Evolutionary conservation across 495 filamentous ascomycete genomes (phyloP).

Genomic region (Alectoria sarmentosa): DNA sequence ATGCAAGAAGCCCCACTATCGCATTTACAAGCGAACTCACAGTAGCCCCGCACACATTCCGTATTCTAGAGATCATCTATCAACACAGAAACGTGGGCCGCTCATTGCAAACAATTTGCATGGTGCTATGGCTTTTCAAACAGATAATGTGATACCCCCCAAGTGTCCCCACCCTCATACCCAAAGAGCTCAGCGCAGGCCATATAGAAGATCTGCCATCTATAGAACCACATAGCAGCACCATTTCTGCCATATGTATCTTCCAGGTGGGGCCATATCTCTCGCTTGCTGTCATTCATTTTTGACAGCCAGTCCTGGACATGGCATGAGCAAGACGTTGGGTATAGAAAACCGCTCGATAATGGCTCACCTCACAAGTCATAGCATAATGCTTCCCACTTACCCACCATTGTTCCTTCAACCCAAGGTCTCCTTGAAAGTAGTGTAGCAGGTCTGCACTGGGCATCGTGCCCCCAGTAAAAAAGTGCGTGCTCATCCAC

Average conservation of each 20-base stretch:
- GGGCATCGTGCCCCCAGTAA: conserved; percentile 63
- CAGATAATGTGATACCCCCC: conserved; percentile 56
- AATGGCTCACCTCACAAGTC: conserved; percentile 50
- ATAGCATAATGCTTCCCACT: conserved; percentile 56
- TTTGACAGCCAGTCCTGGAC: conserved; percentile 52
- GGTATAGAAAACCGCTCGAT: background rate
- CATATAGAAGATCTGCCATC: conserved; percentile 65
- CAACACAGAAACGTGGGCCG: background rate
- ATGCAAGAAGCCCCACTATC: background rate
- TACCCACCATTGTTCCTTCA: conserved; percentile 59
- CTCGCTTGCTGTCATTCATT: conserved; percentile 44
- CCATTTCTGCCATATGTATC: conserved; percentile 53
- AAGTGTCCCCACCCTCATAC: conserved; percentile 52
- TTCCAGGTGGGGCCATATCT: conserved; percentile 51
- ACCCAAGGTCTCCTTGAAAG: conserved; percentile 53
- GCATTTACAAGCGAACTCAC: background rate
- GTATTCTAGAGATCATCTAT: background rate
- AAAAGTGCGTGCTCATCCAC: conserved; percentile 68
- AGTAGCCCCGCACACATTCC: background rate
- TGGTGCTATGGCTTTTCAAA: conserved; percentile 44
- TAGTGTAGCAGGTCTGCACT: conserved; percentile 56
- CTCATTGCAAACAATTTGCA: background rate
- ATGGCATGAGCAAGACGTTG: conserved; percentile 12
- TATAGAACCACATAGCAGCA: conserved; percentile 50
- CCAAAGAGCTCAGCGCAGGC: conserved; percentile 60